phyloP scores from a whole-genome alignment of 352 stramenopile genomes.

The Globisporangium emineosum region DNA sequence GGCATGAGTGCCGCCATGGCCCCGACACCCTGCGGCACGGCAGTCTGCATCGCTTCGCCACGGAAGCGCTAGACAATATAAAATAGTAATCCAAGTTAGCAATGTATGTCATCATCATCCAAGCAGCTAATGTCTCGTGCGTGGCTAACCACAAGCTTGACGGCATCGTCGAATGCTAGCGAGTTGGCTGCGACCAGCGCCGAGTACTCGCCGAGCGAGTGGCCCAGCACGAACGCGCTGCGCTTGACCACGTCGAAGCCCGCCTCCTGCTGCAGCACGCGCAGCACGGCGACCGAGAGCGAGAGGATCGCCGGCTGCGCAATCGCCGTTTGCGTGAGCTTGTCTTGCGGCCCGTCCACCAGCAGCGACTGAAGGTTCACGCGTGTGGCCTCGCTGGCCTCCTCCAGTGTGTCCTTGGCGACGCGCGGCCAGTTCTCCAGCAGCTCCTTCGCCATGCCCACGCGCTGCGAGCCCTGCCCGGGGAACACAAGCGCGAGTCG shows the following conservation, averaged over 20 bases:
- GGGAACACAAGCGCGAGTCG: constrained; percentile 76
- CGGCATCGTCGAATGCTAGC: constrained; percentile 64
- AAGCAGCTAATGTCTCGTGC: not conserved
- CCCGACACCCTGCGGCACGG: constrained; percentile 44
- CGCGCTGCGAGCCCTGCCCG: constrained; percentile 79
- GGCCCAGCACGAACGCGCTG: constrained; percentile 56
- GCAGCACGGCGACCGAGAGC: constrained; percentile 72
- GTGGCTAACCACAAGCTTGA: constrained; percentile 51
- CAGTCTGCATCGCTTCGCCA: constrained; percentile 66
- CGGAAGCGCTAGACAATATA: constrained; percentile 41
- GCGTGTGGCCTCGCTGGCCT: constrained; percentile 70
- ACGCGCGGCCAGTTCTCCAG: constrained; percentile 63
- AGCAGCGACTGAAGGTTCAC: constrained; percentile 57
- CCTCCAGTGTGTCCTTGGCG: constrained; percentile 57
- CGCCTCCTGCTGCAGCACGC: constrained; percentile 62
- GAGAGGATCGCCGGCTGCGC: constrained; percentile 81
- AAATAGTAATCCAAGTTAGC: not conserved
- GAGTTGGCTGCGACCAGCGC: constrained; percentile 68
- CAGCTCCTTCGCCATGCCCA: constrained; percentile 76
- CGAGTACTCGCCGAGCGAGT: constrained; percentile 87
- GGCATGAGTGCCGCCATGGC: constrained; percentile 84
- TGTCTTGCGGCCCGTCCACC: constrained; percentile 50
- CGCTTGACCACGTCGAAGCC: constrained; percentile 31
- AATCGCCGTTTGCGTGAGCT: constrained; percentile 69
- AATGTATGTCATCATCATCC: not conserved